Base-by-base conservation (phyloP, 768 basidiomycete genomes). In the Suillus plorans region DNA sequence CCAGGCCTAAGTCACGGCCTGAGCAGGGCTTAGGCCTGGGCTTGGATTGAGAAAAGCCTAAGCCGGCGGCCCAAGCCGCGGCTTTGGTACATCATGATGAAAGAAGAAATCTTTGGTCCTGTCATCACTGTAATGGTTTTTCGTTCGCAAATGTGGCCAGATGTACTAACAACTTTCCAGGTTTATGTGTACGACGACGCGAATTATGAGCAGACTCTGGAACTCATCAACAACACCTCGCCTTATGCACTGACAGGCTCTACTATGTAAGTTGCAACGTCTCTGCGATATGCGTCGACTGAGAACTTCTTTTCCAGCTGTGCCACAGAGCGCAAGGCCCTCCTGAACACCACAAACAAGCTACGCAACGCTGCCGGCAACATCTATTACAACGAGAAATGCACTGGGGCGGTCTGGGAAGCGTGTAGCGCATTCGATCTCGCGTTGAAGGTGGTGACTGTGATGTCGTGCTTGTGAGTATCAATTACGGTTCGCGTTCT, bases 381-480 rank as follows among this genome's bases (percentile, higher is more conserved):
- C 76, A 88, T 97, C 64, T 99, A 99, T 81, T 94, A 95, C 80
- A 98, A 98, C 77, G 96, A 97, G 70, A 96, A 97, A 77, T 99
- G 94, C 78, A 99, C 97, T 2, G 95, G 95, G 41, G 95, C 95
- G 25, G 92, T 94, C 58, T n/a, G n/a, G n/a, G n/a, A n/a, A n/a
- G n/a, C n/a, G n/a, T n/a, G n/a, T n/a, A n/a, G n/a, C n/a, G n/a
- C n/a, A n/a, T n/a, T n/a, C n/a, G n/a, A n/a, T n/a, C n/a, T n/a
- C n/a, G n/a, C n/a, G n/a, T n/a, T n/a, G n/a, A n/a, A n/a, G n/a
- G n/a, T n/a, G n/a, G n/a, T n/a, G n/a, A n/a, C n/a, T n/a, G n/a
- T n/a, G n/a, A n/a, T n/a, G n/a, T n/a, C n/a, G n/a, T n/a, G n/a
- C n/a, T n/a, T n/a, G n/a, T n/a, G n/a, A n/a, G n/a, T n/a, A n/a